Evolutionary conservation across 352 stramenopile species (phyloP).

Genomic region (Phytophthora pluvialis): DNA sequence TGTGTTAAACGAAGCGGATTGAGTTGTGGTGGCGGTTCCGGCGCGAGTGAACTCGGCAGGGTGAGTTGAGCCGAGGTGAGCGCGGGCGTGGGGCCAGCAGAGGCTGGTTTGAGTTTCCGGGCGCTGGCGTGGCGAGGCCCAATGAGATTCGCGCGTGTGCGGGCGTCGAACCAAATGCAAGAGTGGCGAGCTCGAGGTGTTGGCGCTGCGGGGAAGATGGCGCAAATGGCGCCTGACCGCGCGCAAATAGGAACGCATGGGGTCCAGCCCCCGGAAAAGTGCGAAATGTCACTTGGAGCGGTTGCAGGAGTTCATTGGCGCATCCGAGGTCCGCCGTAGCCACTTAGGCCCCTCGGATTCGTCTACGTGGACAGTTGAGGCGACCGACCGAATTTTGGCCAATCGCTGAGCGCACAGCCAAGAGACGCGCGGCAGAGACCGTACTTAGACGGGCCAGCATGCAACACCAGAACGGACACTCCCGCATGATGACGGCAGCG

Average conservation of each 20-base stretch:
- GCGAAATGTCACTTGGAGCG: constrained; percentile 8
- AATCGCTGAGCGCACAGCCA: constrained; percentile 4
- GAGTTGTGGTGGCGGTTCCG: constrained; percentile 17
- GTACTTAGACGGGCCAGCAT: constrained; percentile 1
- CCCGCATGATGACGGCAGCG: constrained; percentile 7
- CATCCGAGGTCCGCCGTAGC: constrained; percentile 11
- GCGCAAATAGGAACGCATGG: constrained; percentile 3
- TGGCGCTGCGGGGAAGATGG: background rate
- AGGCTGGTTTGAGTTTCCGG: constrained; percentile 21
- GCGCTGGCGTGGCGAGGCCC: constrained; percentile 23
- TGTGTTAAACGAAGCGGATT: constrained; percentile 24
- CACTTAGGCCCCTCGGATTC: constrained; percentile 20
- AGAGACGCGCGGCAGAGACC: constrained; percentile 12
- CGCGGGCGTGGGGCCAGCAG: background rate
- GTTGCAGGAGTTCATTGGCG: constrained; percentile 16
- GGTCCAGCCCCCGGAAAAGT: constrained; percentile 25
- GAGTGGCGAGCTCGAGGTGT: constrained; percentile 3
- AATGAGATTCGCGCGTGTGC: constrained; percentile 30
- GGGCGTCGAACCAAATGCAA: constrained; percentile 28
- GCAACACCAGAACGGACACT: constrained; percentile 23
- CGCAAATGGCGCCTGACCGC: constrained; percentile 16
- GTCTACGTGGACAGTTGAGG: constrained; percentile 31
- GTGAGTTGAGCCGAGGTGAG: constrained; percentile 1
- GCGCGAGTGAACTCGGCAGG: background rate
- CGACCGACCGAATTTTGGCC: constrained; percentile 6